Evolutionary conservation across 148 eudicot genomes (phyloP).

Genomic region (Chenopodium suecicum): DNA sequence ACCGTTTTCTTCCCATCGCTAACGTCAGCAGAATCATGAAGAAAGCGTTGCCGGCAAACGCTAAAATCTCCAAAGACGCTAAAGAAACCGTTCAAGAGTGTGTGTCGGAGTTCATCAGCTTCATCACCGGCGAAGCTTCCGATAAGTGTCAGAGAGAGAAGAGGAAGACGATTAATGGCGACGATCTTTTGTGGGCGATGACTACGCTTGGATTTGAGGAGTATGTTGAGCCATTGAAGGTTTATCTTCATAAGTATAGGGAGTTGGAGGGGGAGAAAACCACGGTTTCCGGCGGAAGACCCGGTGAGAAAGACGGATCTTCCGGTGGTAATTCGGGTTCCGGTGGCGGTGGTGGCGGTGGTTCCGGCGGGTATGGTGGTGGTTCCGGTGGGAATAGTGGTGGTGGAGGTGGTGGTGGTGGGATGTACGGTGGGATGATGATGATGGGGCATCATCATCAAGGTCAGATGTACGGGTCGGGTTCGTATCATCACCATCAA

Average conservation of each 20-base stretch:
- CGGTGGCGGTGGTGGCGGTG: conserved; percentile 4
- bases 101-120: conserved; percentile 79
- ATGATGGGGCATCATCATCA: conserved; percentile 34
- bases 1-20: conserved; percentile 68
- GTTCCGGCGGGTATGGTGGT: background rate
- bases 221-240: conserved; percentile 53
- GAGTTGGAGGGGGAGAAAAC: conserved; percentile 59
- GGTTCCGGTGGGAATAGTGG: conserved; percentile 20
- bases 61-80: conserved; percentile 76
- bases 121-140: conserved; percentile 80
- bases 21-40: conserved; percentile 80
- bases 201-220: conserved; percentile 58
- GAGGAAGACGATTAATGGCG: conserved; percentile 62
- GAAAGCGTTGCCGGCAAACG: conserved; percentile 63
- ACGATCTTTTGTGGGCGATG: conserved; percentile 62
- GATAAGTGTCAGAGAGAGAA: conserved; percentile 68
- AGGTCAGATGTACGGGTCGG: conserved; percentile 33
- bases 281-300: conserved; percentile 15
- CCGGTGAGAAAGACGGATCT: conserved; percentile 14
- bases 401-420: conserved; percentile 12
- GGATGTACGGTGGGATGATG: conserved; percentile 21
- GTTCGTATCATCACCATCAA: conserved; percentile 16
- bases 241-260: conserved; percentile 50
- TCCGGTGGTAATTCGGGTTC: conserved; percentile 5
- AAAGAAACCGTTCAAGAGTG: conserved; percentile 86